These are phyloP conservation scores for Posidonia australis DNA, from an alignment of 106 monocot genomes.

Conservation along the genomic window DNA sequence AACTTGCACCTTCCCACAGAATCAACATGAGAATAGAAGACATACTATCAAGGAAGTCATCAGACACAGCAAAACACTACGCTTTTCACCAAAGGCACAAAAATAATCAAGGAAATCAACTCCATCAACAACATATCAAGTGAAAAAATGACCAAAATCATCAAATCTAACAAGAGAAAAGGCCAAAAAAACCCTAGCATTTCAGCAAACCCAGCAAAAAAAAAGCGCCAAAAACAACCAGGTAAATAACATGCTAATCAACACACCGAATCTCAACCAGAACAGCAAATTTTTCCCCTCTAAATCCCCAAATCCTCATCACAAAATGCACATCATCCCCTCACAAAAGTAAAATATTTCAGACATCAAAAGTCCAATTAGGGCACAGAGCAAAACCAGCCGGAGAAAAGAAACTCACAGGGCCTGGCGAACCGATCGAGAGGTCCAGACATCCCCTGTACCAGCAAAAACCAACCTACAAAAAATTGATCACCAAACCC, in stretches of 20 bases:
- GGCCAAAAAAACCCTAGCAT: too few relatives aligned
- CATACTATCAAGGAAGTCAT: too few relatives aligned
- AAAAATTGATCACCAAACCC: background rate
- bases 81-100: background rate
- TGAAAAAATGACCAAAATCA: background rate
- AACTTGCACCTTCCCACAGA: too few relatives aligned
- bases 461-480: background rate
- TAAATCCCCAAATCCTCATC: too few relatives aligned
- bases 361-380: background rate
- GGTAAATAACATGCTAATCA: background rate
- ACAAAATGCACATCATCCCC: background rate
- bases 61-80: background rate
- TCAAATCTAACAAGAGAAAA: background rate
- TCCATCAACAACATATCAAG: background rate
- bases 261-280: background rate
- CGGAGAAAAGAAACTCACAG: conserved; percentile 22
- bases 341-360: background rate
- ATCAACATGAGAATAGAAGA: too few relatives aligned
- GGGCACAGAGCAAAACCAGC: background rate
- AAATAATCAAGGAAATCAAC: background rate
- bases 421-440: conserved; percentile 41
- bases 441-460: conserved; percentile 36
- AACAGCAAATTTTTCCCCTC: too few relatives aligned
- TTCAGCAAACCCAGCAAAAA: background rate
- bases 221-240: background rate